These are phyloP conservation scores for Malassezia brasiliensis DNA, from an alignment of 1,284 basidiomycete species.

Conservation along the genomic window DNA sequence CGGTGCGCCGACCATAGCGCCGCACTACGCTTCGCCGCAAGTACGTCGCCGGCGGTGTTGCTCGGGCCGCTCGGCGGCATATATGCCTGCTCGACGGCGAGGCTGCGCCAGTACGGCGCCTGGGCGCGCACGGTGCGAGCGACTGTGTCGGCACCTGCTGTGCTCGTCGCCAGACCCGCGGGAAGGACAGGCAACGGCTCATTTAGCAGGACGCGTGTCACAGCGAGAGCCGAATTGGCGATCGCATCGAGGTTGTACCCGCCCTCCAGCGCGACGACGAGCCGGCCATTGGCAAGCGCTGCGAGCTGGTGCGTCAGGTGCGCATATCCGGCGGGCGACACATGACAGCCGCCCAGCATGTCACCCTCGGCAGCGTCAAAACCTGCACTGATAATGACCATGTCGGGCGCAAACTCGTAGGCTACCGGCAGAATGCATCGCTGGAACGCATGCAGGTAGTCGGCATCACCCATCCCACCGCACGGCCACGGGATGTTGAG, in stretches of 20 bases:
- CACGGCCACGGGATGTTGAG: constrained; percentile 95
- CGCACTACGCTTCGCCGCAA: constrained; percentile 3
- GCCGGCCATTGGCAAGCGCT: constrained; percentile 73
- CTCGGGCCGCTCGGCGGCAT: neutral
- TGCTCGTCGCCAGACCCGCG: constrained; percentile 61
- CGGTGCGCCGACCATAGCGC: constrained; percentile 1
- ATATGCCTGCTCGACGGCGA: constrained; percentile 57
- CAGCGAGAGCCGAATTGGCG: constrained; percentile 73
- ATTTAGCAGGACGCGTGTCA: constrained; percentile 72
- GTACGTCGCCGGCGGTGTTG: neutral
- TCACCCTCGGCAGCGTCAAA: constrained; percentile 95
- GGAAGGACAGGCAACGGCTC: constrained; percentile 62
- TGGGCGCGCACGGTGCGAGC: constrained; percentile 76
- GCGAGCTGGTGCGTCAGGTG: constrained; percentile 97
- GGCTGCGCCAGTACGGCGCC: constrained; percentile 77
- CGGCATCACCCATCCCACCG: constrained; percentile 79
- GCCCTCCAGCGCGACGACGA: constrained; percentile 93
- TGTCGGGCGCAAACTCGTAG: constrained; percentile 85
- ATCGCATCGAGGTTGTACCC: constrained; percentile 90
- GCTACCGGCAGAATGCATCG: constrained; percentile 94
- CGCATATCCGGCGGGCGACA: constrained; percentile 86
- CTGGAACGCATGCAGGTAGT: constrained; percentile 94
- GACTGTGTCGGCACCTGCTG: constrained; percentile 72
- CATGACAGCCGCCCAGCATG: constrained; percentile 76
- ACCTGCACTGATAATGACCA: constrained; percentile 94